Conservation (phyloP, 1,284 basidiomycete species). For the Paramarasmius palmivorus region DNA sequence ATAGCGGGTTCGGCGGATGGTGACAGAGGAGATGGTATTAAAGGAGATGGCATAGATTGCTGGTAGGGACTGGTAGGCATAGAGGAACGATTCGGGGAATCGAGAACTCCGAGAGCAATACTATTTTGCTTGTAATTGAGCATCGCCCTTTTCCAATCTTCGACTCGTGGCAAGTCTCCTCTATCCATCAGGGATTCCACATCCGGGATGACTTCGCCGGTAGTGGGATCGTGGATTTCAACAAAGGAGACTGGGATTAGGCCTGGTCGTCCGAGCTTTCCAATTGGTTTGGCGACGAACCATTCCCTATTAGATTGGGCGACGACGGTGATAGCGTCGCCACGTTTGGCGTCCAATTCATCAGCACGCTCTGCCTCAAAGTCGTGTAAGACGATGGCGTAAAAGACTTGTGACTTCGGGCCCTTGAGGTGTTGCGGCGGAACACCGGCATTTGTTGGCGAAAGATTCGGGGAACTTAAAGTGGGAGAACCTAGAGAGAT, state of each 20-base stretch:
- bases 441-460: constrained; percentile 17
- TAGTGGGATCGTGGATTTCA: constrained; percentile 90
- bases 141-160: constrained; percentile 98
- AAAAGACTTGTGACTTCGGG: constrained; percentile 68
- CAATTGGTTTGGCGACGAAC: constrained; percentile 95
- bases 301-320: constrained; percentile 90
- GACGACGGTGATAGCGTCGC: constrained; percentile 91
- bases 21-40: constrained; percentile 21
- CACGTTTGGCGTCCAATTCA: constrained; percentile 92
- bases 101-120: constrained; percentile 91
- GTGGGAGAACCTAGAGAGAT: constrained; percentile 9
- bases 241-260: constrained; percentile 97
- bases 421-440: constrained; percentile 27
- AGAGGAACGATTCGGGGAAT: constrained; percentile 52
- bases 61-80: constrained; percentile 44
- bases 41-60: constrained; percentile 25
- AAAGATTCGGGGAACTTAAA: constrained; percentile 9
- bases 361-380: constrained; percentile 94
- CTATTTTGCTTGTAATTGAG: constrained; percentile 95
- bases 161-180: constrained; percentile 89
- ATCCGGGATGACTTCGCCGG: constrained; percentile 75
- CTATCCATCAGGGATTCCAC: constrained; percentile 80
- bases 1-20: constrained; percentile 17
- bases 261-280: constrained; percentile 90
- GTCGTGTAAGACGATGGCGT: constrained; percentile 95